phyloP scores from a whole-genome alignment of 129 eudicot genomes.

The Lactuca sativa region DNA sequence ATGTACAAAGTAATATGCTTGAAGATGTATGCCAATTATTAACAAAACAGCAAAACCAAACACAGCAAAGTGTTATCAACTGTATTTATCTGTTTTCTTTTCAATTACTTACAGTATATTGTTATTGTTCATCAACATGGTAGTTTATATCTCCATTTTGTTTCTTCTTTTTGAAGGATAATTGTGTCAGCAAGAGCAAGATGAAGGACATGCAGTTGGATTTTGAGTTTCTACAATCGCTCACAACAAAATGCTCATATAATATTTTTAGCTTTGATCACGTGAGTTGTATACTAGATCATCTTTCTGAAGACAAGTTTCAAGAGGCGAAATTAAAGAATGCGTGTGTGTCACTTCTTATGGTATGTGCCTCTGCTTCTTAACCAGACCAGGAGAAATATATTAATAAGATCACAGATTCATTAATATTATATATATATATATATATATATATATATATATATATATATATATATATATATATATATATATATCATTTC shows the following conservation, averaged over 20 bases:
- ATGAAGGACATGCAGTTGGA: slow-evolving; percentile 47
- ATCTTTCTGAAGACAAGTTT: slow-evolving; percentile 41
- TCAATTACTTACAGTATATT: slow-evolving; percentile 1
- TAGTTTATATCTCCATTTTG: neutral
- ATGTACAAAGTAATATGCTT: no score
- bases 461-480: neutral
- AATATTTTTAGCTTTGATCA: slow-evolving; percentile 76
- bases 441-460: neutral
- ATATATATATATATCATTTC: no score
- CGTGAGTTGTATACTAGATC: slow-evolving; percentile 59
- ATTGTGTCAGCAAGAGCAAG: slow-evolving; percentile 42
- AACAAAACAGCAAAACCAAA: no score
- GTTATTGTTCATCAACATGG: neutral
- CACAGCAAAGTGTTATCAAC: neutral
- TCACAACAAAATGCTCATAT: slow-evolving; percentile 52
- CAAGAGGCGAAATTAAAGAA: slow-evolving; percentile 38
- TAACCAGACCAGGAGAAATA: neutral
- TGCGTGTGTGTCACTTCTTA: slow-evolving; percentile 59
- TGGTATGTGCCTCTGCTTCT: slow-evolving; percentile 49
- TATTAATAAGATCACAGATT: neutral
- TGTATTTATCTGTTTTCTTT: neutral
- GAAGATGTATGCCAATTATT: no score
- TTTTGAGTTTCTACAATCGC: slow-evolving; percentile 57
- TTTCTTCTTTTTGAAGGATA: slow-evolving; percentile 57
- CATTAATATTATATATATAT: neutral